Percentiles rank a stretch among this genome's conserved stretches.
Evolutionary conservation across 2,329 filamentous ascomycete species (phyloP).

Genomic region (Fusarium sp.): DNA sequence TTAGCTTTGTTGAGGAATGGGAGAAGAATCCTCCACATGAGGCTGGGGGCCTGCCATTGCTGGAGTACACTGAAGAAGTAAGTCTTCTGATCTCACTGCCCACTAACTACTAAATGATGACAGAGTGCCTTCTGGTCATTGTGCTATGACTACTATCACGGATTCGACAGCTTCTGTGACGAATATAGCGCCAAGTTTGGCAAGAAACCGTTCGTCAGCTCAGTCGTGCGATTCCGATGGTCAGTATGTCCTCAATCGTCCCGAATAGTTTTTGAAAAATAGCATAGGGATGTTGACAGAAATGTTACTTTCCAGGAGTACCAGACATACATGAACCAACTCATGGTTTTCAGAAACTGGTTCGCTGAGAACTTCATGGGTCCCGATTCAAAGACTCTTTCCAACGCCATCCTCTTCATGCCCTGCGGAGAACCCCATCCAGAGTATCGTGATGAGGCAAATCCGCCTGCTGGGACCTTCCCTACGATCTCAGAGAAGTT

Average conservation of each 20-base stretch:
- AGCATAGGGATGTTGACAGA: not conserved
- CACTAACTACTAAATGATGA: not conserved
- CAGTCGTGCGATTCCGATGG: not conserved
- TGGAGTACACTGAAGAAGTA: not conserved
- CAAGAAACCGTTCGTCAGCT: not conserved
- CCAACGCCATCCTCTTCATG: not conserved
- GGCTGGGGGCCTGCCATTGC: fast-evolving
- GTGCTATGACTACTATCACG: not conserved
- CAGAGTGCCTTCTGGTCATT: not conserved
- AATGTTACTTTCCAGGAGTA: fast-evolving
- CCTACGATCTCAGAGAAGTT: not conserved
- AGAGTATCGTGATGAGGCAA: not conserved
- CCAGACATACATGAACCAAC: fast-evolving
- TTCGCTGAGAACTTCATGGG: fast-evolving
- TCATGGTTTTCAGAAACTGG: not conserved
- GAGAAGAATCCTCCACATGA: not conserved
- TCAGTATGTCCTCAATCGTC: not conserved
- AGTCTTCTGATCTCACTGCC: fast-evolving
- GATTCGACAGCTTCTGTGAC: not conserved
- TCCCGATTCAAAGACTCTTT: fast-evolving
- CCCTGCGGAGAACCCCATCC: not conserved
- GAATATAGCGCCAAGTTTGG: not conserved
- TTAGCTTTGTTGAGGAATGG: not conserved
- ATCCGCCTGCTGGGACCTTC: fast-evolving
- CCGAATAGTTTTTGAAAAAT: not conserved